Evolutionary conservation across 768 basidiomycete species (phyloP), one percentile per base, ranked within the genome.

Genomic region (Termitomyces sp.): DNA sequence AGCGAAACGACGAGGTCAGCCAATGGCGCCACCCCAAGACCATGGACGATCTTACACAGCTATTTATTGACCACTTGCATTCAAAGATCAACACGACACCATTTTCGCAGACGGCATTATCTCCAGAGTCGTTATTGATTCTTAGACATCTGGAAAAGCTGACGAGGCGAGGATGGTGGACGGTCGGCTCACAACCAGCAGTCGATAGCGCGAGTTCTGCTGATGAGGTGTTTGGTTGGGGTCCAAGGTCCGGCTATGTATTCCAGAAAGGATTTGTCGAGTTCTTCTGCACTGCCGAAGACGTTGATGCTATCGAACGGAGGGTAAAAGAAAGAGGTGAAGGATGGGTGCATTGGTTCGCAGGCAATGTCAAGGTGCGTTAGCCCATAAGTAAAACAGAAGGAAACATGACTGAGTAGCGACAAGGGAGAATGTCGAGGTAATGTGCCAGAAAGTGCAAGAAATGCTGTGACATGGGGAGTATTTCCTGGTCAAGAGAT

Each of bases 181-280:
- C 97, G 5, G 89, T 99, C 20, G 92, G 92, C 1, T 96, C 94
- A 12, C 97, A 99, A 68, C 97, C 97, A 22, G 91, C 94, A 0
- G 86, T 98, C 5, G 89, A 98, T 65, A 91, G 88, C 5, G 82
- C 76, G 5, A 74, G 72, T 32, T 94, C 92, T 2, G 82, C 81
- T 14, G 90, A 98, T 69, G 75, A 81, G 22, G 73, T 89, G 0
- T 84, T 96, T 58, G 97, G 97, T 5, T 99, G 96, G 89, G 97
- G 97, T 2, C 97, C 97, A 13, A 77, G 79, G 55, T 86, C 85
- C 6, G 97, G 97, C 7, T 96, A 94, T 72, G 92, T 99, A 9
- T 99, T 91, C 72, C 97, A 99, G 73, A 99, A 99, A 74, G 84
- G 88, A 14, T 99, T 98, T 67, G 93, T 98, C 9, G 97, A 99